Conservation (phyloP, 1,139 yeast genomes). For the Pichia sp. region DNA sequence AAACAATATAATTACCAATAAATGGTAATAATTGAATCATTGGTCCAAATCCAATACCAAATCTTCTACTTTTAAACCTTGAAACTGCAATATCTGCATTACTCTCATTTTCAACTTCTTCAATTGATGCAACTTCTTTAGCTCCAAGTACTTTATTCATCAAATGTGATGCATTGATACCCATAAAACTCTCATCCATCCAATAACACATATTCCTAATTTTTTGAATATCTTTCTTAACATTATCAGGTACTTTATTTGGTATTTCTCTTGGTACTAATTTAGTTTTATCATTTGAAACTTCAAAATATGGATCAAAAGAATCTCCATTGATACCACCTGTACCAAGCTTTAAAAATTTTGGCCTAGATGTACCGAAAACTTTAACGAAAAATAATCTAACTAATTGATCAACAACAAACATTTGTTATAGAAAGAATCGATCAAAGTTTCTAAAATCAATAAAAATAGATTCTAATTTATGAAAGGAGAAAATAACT, state of each 20-base stretch:
- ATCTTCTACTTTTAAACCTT: constrained; percentile 4
- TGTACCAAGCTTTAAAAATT: constrained; percentile 1
- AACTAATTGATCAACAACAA: constrained; percentile 4
- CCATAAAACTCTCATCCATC: constrained; percentile 58
- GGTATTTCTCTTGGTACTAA: constrained; percentile 6
- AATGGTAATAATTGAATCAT: constrained; percentile 60
- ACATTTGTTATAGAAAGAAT: too few species aligned
- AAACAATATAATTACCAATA: constrained; percentile 23
- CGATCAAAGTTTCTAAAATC: too few species aligned
- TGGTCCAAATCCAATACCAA: constrained; percentile 64
- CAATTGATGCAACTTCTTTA: neutral
- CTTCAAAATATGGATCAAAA: constrained; percentile 12
- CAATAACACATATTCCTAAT: constrained; percentile 53
- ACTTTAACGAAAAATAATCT: constrained; percentile 5
- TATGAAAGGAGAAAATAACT: too few species aligned
- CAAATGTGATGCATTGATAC: constrained; percentile 31
- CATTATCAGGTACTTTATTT: constrained; percentile 2
- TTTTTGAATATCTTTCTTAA: neutral
- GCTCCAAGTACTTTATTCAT: constrained; percentile 8
- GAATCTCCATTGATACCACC: neutral
- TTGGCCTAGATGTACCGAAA: constrained; percentile 9
- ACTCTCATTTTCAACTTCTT: neutral
- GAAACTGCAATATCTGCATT: neutral
- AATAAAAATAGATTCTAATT: too few species aligned
- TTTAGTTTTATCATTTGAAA: neutral